Base-by-base conservation (phyloP, 2,329 filamentous ascomycete species). In the Parastagonospora nodorum region DNA sequence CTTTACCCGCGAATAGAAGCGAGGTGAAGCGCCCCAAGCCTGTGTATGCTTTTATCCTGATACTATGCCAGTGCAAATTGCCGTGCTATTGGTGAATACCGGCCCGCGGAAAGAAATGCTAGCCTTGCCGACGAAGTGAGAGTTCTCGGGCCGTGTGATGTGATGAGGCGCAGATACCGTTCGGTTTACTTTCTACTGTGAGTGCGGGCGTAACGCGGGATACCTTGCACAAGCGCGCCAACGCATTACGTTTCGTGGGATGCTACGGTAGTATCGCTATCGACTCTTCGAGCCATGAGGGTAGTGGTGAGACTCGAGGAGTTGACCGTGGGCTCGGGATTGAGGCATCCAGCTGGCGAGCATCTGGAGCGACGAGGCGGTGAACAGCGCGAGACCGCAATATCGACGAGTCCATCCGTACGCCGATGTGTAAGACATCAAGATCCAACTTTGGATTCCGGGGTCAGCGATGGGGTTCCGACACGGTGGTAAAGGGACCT, bases 141-240 rank as follows among this genome's bases (percentile, higher is more conserved):
- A 19, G 32, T 19, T 48, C 24, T 41, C 55, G 55, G 55, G 49
- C 55, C 55, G 55, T 52, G 55, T 57, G 49, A 57, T 55, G 9
- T 28, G 12, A n/a, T 29, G 24, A 19, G 24, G 7, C 19, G 39
- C 16, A 41, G 49, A 47, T 32, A 28, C 44, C 48, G 46, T 16
- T 45, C 54, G 43, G 28, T 29, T 36, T 53, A 30, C 12, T 33
- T 45, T 31, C 33, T 33, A 29, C n/a, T 32, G 30, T 32, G 30
- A 32, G 42, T 19, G 16, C 19, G 24, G 32, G 42, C 16, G 16
- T 31, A 16, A 45, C 6, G n/a, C 19, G 9, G 4, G 5, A 38
- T 5, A 14, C 8, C 24, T 29, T 24, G 19, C 38, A 40, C 38
- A n/a, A 15, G 24, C 28, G 12, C 30, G 33, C 40, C 29, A 15